Evolutionary conservation across 163 green algal genomes (phyloP).

Genomic region (Chlorella variabilis): DNA sequence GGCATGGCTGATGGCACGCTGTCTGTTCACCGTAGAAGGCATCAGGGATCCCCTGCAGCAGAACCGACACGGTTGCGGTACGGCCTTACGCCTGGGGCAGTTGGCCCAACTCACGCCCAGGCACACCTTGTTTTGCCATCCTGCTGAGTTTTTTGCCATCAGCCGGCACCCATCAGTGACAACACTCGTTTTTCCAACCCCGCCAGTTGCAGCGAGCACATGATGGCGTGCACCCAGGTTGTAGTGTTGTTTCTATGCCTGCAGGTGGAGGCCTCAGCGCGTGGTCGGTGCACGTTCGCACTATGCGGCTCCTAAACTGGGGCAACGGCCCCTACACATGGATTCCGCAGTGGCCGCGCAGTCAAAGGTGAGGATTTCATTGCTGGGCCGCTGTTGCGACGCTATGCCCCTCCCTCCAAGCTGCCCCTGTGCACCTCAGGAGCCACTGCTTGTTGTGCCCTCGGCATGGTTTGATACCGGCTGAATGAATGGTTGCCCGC

Average conservation of each 20-base stretch:
- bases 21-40: constrained; percentile 57
- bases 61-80: background rate
- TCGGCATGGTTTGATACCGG: background rate
- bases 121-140: background rate
- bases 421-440: too few species aligned
- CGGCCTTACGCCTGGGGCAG: too few species aligned
- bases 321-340: background rate
- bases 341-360: background rate
- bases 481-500: constrained; percentile 38
- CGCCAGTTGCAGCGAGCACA: background rate
- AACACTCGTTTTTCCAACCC: too few species aligned
- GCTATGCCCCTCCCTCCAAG: too few species aligned
- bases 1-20: constrained; percentile 88
- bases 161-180: too few species aligned
- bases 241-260: background rate
- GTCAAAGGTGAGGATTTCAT: constrained; percentile 2
- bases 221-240: background rate
- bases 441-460: constrained; percentile 46
- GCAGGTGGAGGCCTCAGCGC: constrained; percentile 5
- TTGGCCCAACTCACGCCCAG: background rate
- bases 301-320: background rate
- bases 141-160: background rate
- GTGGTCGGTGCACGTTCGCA: background rate
- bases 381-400: constrained; percentile 42
- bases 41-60: background rate